Base-by-base conservation (phyloP, 2,329 filamentous ascomycete species). In the Monilinia fructicola region DNA sequence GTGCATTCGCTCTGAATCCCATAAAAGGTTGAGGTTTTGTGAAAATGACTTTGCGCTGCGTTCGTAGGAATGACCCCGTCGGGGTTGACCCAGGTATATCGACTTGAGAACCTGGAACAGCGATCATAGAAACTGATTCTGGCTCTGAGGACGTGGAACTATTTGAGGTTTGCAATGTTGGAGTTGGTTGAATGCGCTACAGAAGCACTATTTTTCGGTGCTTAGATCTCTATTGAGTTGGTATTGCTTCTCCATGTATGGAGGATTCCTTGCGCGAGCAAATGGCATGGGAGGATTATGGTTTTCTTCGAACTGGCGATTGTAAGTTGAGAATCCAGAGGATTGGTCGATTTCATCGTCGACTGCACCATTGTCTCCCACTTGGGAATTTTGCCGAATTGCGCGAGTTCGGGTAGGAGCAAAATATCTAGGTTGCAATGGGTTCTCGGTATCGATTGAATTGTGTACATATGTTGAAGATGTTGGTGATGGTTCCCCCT, bases 91-190 rank as follows among this genome's bases (percentile, higher is more conserved):
- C n/a, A n/a, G 64, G 38, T 62, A 16, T 7, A 23, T 44, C n/a
- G 28, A 12, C n/a, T 21, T 62, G 58, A 2, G 59, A 56, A 26
- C 44, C 38, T 18, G 65, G n/a, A 12, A 67, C 26, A 10, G 14
- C 59, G n/a, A 67, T 40, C 65, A 64, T 52, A 12, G 59, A 64
- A 50, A 67, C 59, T 1, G 60, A 64, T 23, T 67, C 59, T 6
- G 9, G 53, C 4, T 44, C 60, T 31, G 59, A 53, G 35, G 28
- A 48, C 44, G 44, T 14, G 5, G 18, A 42, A 1, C 9, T 28
- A 59, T 10, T 10, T 26, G 4, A 7, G 3, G 2, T 23, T 44
- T 26, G 28, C 5, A n/a, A 21, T 7, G 4, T 38, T 16, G 14
- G 6, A 40, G 35, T 31, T 52, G 12, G 12, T 54, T 11, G 40